phyloP scores from a whole-genome alignment of 495 filamentous ascomycete species.

The Penicillium lagena region DNA sequence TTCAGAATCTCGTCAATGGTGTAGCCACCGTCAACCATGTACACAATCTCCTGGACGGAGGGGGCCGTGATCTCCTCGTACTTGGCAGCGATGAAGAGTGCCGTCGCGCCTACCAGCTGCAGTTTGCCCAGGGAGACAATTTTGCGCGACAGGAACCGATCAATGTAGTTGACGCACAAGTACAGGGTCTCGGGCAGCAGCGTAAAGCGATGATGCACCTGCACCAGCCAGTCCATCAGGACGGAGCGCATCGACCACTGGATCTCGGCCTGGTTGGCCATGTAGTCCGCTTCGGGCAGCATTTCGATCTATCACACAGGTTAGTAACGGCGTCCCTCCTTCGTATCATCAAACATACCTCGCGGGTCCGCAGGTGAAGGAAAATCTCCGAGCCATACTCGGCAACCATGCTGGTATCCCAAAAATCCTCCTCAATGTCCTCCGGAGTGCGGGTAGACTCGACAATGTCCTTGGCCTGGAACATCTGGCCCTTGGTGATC shows the following conservation, averaged over 20 bases:
- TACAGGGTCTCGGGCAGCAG: constrained; percentile 93
- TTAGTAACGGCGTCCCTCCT: constrained; percentile 10
- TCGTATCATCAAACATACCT: constrained; percentile 53
- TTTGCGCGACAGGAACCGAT: constrained; percentile 92
- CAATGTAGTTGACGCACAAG: constrained; percentile 89
- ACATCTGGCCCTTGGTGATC: constrained; percentile 50
- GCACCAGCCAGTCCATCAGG: constrained; percentile 96
- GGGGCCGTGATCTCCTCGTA: constrained; percentile 98
- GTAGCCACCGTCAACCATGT: constrained; percentile 95
- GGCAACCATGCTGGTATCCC: constrained; percentile 96
- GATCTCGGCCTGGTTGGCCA: constrained; percentile 95
- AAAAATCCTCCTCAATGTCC: constrained; percentile 78
- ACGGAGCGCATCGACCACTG: constrained; percentile 98
- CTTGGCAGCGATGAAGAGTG: constrained; percentile 93
- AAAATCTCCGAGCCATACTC: constrained; percentile 97
- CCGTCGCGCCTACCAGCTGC: constrained; percentile 93
- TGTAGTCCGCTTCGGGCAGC: constrained; percentile 84
- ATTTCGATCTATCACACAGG: constrained; percentile 55
- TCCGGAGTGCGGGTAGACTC: constrained; percentile 50
- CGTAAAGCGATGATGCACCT: constrained; percentile 87
- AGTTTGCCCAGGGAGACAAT: constrained; percentile 91
- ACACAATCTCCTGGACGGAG: constrained; percentile 89
- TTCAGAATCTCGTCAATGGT: constrained; percentile 87
- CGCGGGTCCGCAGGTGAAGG: constrained; percentile 76
- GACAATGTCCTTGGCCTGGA: constrained; percentile 60